Percentiles rank a stretch among this genome's conserved stretches.
phyloP scores from a whole-genome alignment of 352 stramenopile genomes.

The Phytophthora foliorum region DNA sequence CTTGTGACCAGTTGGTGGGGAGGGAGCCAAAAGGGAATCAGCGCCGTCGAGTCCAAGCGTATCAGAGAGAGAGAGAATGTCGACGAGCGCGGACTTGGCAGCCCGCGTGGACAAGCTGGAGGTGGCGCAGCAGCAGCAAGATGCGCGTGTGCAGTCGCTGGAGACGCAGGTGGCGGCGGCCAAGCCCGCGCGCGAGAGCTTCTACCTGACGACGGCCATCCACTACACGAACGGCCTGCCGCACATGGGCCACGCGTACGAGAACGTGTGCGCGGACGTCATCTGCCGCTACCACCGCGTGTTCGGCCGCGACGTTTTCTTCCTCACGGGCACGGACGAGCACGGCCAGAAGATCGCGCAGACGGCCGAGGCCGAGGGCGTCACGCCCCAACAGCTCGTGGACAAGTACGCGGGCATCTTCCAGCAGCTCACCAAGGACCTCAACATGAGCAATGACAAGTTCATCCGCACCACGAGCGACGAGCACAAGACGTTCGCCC shows the following conservation, averaged over 20 bases:
- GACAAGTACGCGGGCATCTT: conserved; percentile 95
- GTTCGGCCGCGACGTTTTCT: conserved; percentile 88
- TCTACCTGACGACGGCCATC: conserved; percentile 99
- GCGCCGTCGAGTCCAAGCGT: background rate
- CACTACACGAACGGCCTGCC: conserved; percentile 98
- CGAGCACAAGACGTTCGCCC: conserved; percentile 95
- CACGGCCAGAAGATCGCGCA: conserved; percentile 99
- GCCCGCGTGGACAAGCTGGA: conserved; percentile 58
- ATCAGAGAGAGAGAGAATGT: conserved; percentile 28
- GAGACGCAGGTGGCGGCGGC: conserved; percentile 49
- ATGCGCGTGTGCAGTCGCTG: conserved; percentile 37
- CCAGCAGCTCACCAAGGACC: conserved; percentile 85
- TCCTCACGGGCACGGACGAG: conserved; percentile 96
- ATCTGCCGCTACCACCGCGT: conserved; percentile 96
- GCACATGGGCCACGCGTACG: conserved; percentile 99
- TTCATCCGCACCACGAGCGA: conserved; percentile 98
- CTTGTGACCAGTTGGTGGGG: conserved; percentile 33
- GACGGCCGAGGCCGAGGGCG: conserved; percentile 92
- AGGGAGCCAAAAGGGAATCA: conserved; percentile 35
- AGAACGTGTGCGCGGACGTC: conserved; percentile 97
- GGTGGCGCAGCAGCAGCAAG: conserved; percentile 53
- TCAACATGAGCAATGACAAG: conserved; percentile 90
- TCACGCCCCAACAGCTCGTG: conserved; percentile 96
- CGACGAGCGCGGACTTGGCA: conserved; percentile 44
- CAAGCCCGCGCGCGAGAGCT: conserved; percentile 70